Evolutionary conservation across 2,329 filamentous ascomycete genomes (phyloP).

Genomic region (Lachnellula occidentalis): DNA sequence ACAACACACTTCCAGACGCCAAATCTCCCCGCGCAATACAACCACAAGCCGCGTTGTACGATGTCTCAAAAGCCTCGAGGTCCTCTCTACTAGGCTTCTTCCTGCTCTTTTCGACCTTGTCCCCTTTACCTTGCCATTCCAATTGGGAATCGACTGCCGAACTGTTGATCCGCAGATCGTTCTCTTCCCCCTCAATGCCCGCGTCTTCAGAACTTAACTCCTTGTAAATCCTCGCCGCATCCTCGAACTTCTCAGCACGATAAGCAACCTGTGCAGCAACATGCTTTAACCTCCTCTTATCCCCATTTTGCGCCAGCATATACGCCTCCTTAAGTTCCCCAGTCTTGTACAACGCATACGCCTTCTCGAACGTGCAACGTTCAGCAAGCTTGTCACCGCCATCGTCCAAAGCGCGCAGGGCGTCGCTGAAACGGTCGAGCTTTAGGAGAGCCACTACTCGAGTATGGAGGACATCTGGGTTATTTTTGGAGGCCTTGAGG

Average conservation of each 20-base stretch:
- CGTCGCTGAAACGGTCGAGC: constrained; percentile 77
- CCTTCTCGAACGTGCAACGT: constrained; percentile 61
- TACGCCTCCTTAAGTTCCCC: constrained; percentile 63
- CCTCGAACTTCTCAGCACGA: constrained; percentile 65
- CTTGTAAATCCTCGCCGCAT: constrained; percentile 59
- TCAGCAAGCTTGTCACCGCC: constrained; percentile 56
- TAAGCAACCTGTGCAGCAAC: constrained; percentile 66
- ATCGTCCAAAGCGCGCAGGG: constrained; percentile 61
- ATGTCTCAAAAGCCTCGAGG: constrained; percentile 72
- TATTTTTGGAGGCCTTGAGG: constrained; percentile 54
- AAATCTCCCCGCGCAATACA: constrained; percentile 66
- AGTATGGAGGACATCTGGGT: constrained; percentile 57
- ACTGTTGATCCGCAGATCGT: constrained; percentile 72
- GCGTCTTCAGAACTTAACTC: constrained; percentile 45
- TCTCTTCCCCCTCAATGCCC: constrained; percentile 54
- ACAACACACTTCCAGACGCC: constrained; percentile 55
- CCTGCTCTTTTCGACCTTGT: constrained; percentile 25
- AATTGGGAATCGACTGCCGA: constrained; percentile 67
- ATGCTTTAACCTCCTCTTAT: constrained; percentile 36
- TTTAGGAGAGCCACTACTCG: constrained; percentile 72
- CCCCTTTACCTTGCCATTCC: constrained; percentile 54
- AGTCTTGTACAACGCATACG: constrained; percentile 80
- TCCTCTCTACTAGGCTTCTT: constrained; percentile 55
- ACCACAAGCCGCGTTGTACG: constrained; percentile 73
- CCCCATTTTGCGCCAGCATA: constrained; percentile 24